phyloP scores from a whole-genome alignment of 2,329 filamentous ascomycete genomes.

The Diaporthe sp. region DNA sequence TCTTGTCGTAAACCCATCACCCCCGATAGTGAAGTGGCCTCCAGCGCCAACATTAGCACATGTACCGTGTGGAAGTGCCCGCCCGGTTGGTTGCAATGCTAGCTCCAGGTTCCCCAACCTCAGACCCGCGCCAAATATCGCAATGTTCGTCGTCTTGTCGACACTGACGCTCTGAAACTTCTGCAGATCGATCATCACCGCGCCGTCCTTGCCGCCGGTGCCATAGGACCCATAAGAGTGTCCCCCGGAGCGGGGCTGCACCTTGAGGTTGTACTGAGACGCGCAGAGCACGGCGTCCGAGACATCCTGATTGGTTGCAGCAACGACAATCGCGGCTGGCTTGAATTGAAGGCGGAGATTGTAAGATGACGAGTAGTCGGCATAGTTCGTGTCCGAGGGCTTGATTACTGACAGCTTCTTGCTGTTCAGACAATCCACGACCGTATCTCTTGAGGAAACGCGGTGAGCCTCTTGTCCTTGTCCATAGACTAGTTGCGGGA shows the following conservation, averaged over 20 bases:
- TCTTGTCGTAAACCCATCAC: constrained; percentile 57
- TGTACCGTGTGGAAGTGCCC: constrained; percentile 57
- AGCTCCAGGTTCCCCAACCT: constrained; percentile 58
- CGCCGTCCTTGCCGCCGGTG: constrained; percentile 55
- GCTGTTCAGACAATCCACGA: constrained; percentile 8
- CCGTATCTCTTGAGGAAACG: not conserved
- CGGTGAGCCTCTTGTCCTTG: not conserved
- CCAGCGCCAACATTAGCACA: constrained; percentile 60
- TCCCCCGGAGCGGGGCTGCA: constrained; percentile 65
- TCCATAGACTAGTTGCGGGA: not conserved
- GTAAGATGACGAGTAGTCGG: constrained; percentile 29
- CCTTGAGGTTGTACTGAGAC: constrained; percentile 54
- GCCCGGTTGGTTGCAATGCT: constrained; percentile 50
- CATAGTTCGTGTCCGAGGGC: not conserved
- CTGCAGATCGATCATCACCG: constrained; percentile 56
- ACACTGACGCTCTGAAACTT: constrained; percentile 52
- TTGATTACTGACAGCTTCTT: constrained; percentile 19
- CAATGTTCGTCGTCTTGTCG: constrained; percentile 46
- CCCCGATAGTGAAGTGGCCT: constrained; percentile 61
- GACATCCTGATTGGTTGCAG: constrained; percentile 54
- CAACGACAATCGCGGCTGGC: constrained; percentile 49
- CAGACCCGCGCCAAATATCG: constrained; percentile 54
- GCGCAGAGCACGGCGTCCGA: constrained; percentile 61
- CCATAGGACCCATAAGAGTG: constrained; percentile 67
- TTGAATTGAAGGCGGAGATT: constrained; percentile 50